Conservation (phyloP, 768 basidiomycete genomes). For the Tylopilus rubrobrunneus region DNA sequence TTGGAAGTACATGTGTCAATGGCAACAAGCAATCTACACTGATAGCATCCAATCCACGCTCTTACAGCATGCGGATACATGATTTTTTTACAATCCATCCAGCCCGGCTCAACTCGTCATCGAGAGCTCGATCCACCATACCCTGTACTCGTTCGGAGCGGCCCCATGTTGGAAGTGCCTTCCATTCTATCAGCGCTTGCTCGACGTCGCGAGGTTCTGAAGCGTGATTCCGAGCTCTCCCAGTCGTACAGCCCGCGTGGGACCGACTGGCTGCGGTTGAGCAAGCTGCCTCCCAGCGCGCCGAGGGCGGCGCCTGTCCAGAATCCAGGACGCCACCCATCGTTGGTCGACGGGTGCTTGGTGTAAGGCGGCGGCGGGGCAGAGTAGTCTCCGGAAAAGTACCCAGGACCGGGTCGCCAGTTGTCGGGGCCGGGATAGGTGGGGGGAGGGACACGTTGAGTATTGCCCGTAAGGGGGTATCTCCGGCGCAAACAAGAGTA, state of each 20-base stretch:
- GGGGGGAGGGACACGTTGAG: slow-evolving; percentile 25
- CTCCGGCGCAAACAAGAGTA: slow-evolving; percentile 46
- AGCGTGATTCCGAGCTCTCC: slow-evolving; percentile 45
- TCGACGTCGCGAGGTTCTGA: slow-evolving; percentile 26
- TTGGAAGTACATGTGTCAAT: slow-evolving; percentile 1
- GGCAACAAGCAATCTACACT: neutral
- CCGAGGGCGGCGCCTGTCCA: slow-evolving; percentile 82
- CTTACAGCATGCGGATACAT: neutral
- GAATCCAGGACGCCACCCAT: slow-evolving; percentile 68
- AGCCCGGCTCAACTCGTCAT: slow-evolving; percentile 30
- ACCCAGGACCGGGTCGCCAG: slow-evolving; percentile 33
- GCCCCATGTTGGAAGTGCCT: slow-evolving; percentile 64
- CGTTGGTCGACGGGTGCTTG: slow-evolving; percentile 28
- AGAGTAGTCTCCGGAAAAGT: slow-evolving; percentile 51
- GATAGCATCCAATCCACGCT: neutral
- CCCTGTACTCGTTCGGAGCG: slow-evolving; percentile 74
- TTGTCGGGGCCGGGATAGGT: slow-evolving; percentile 22
- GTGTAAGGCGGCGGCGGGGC: slow-evolving; percentile 60
- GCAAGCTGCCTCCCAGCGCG: slow-evolving; percentile 58
- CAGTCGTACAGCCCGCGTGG: slow-evolving; percentile 46
- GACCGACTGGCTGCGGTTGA: slow-evolving; percentile 38
- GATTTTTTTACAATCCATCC: neutral
- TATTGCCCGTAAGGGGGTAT: slow-evolving; percentile 28
- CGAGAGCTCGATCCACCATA: slow-evolving; percentile 75
- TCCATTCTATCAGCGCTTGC: slow-evolving; percentile 52